These are phyloP conservation scores for Sordariomycetes sp. DNA, from an alignment of 2,329 filamentous ascomycete genomes.

Conservation along the genomic window DNA sequence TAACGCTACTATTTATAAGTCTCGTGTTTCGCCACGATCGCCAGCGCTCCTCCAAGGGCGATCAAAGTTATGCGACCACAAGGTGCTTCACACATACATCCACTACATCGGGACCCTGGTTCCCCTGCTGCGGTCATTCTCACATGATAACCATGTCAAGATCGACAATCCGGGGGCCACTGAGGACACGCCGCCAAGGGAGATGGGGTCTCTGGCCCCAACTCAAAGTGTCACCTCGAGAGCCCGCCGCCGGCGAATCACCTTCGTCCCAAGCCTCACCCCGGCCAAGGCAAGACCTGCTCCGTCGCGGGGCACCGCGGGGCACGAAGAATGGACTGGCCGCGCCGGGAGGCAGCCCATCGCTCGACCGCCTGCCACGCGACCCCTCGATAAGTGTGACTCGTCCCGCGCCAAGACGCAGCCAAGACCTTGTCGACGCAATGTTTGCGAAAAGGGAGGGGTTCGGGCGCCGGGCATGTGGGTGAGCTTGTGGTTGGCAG, in stretches of 20 bases:
- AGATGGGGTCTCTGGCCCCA: background rate
- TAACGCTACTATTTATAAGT: background rate
- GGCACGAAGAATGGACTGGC: background rate
- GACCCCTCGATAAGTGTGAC: background rate
- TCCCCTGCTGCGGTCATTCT: background rate
- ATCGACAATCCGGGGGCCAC: background rate
- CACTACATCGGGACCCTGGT: too few species aligned
- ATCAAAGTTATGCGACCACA: background rate
- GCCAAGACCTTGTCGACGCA: background rate
- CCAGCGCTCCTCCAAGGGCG: background rate
- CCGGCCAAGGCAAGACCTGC: background rate
- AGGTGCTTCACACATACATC: background rate
- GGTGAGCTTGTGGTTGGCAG: too few species aligned
- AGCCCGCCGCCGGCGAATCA: background rate
- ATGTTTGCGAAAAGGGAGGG: background rate
- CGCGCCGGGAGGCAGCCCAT: background rate
- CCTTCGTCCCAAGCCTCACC: background rate
- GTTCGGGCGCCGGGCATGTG: too few species aligned
- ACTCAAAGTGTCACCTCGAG: background rate
- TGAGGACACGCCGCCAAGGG: background rate
- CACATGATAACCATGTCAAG: background rate
- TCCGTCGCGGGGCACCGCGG: background rate
- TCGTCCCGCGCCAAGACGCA: background rate
- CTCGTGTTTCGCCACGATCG: background rate
- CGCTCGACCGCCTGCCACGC: background rate